A percentile compares a stretch with the other conserved stretches of the same genome.
Conservation (phyloP, 2,329 filamentous ascomycete genomes). For the Aureobasidium zeae region DNA sequence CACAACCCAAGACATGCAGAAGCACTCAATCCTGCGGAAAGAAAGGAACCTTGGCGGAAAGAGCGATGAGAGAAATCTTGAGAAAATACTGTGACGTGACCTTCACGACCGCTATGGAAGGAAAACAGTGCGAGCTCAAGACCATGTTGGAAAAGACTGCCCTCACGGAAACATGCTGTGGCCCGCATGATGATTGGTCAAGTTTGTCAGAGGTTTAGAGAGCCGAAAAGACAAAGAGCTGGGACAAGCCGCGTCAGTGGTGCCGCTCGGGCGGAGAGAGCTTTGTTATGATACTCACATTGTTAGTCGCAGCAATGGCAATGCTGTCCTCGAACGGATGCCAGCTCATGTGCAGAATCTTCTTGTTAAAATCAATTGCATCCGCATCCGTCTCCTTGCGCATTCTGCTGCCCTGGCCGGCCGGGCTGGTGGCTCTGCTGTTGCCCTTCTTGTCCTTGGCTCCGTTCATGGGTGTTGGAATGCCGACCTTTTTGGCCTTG, state of each 20-base stretch:
- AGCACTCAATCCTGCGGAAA: neutral
- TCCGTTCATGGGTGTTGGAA: slow-evolving; percentile 90
- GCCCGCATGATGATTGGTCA: neutral
- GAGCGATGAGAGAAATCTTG: no score
- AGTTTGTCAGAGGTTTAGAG: slow-evolving; percentile 32
- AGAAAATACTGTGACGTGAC: no score
- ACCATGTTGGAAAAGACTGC: neutral
- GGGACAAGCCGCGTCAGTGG: slow-evolving; percentile 17
- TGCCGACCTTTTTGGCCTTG: slow-evolving; percentile 99
- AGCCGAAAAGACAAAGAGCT: slow-evolving; percentile 49
- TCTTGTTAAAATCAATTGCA: slow-evolving; percentile 99
- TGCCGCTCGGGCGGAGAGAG: neutral
- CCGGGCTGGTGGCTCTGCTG: slow-evolving; percentile 81
- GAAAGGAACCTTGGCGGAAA: neutral
- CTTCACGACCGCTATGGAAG: slow-evolving; percentile 7
- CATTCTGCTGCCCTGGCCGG: slow-evolving; percentile 85
- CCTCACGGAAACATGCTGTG: neutral
- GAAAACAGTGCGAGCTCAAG: slow-evolving; percentile 2
- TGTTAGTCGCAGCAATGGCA: slow-evolving; percentile 97
- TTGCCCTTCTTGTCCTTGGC: slow-evolving; percentile 60
- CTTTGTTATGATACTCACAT: slow-evolving; percentile 54
- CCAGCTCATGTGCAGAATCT: slow-evolving; percentile 99
- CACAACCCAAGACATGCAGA: slow-evolving; percentile 1
- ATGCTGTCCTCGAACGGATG: slow-evolving; percentile 99
- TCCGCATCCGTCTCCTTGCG: slow-evolving; percentile 98